A percentile compares a stretch with the other conserved stretches of the same genome.
Evolutionary conservation across 2,329 filamentous ascomycete species (phyloP).

Genomic region (Fusarium nematophilum): DNA sequence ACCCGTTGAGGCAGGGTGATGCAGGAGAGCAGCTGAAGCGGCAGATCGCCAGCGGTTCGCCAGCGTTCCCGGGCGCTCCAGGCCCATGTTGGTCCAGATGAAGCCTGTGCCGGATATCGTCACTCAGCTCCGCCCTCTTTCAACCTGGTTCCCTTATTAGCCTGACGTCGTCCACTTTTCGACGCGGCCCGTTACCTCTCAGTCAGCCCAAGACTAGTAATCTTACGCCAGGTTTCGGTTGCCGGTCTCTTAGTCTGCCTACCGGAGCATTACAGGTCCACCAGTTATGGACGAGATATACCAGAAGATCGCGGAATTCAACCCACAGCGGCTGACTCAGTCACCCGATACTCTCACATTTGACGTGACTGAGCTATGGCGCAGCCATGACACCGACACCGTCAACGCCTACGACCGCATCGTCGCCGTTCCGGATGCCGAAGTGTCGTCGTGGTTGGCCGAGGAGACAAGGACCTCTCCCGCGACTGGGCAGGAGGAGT

Average conservation of each 20-base stretch:
- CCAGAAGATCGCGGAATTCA: conserved; percentile 44
- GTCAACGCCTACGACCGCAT: conserved; percentile 23
- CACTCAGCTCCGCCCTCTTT: neutral
- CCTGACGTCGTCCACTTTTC: neutral
- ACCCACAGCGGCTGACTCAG: conserved; percentile 30
- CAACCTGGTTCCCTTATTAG: conserved; percentile 3
- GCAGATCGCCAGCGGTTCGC: conserved; percentile 14
- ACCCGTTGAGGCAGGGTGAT: neutral
- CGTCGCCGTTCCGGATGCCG: conserved; percentile 9
- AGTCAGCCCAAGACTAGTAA: conserved; percentile 2
- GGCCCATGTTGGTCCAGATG: neutral
- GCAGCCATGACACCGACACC: conserved; percentile 31
- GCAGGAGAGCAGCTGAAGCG: conserved; percentile 15
- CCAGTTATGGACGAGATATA: conserved; percentile 49
- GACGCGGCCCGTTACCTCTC: neutral
- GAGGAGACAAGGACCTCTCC: conserved; percentile 25
- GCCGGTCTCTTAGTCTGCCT: neutral
- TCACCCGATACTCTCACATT: conserved; percentile 35
- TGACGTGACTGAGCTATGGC: conserved; percentile 47
- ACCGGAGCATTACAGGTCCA: conserved; percentile 1
- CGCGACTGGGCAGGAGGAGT: conserved; percentile 23
- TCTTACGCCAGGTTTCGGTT: neutral
- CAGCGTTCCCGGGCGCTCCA: neutral
- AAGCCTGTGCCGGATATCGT: too few relatives aligned
- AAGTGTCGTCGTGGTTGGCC: conserved; percentile 39